Conservation (phyloP, 2,329 filamentous ascomycete species). For the Aureobasidium mangrovei region DNA sequence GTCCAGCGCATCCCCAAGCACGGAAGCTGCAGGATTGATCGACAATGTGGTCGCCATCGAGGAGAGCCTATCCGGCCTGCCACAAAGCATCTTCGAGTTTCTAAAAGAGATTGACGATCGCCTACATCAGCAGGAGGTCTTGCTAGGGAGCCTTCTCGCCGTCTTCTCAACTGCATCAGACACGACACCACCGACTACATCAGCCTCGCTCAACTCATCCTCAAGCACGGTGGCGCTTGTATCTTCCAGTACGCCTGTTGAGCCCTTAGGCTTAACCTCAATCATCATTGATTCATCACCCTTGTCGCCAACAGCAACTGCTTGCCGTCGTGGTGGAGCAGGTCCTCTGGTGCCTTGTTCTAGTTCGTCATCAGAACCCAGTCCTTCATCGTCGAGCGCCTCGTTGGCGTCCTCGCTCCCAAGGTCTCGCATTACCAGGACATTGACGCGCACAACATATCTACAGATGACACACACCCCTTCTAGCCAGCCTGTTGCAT, state of each 20-base stretch:
- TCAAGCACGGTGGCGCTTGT: not conserved
- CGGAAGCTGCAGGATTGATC: not conserved
- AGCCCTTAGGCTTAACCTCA: not conserved
- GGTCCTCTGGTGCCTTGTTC: not conserved
- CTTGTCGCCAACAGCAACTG: not conserved
- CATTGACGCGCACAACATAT: not conserved
- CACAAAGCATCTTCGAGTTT: slow-evolving; percentile 1
- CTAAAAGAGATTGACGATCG: slow-evolving; percentile 1
- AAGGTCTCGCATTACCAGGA: not conserved
- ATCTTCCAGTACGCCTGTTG: not conserved
- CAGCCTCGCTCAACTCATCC: too few relatives aligned
- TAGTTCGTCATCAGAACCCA: not conserved
- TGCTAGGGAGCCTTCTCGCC: slow-evolving; percentile 7
- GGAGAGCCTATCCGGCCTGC: not conserved
- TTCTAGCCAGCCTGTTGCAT: not conserved
- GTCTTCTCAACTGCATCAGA: not conserved
- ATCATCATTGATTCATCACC: not conserved
- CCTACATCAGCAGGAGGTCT: not conserved
- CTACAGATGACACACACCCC: not conserved
- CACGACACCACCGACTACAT: too few relatives aligned
- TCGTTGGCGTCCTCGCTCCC: not conserved
- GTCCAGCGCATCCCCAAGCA: not conserved
- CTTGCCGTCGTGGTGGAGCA: not conserved
- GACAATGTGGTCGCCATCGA: not conserved
- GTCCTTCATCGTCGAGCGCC: not conserved